Conservation (phyloP, 2,329 filamentous ascomycete species). For the Seiridium unicorne region DNA sequence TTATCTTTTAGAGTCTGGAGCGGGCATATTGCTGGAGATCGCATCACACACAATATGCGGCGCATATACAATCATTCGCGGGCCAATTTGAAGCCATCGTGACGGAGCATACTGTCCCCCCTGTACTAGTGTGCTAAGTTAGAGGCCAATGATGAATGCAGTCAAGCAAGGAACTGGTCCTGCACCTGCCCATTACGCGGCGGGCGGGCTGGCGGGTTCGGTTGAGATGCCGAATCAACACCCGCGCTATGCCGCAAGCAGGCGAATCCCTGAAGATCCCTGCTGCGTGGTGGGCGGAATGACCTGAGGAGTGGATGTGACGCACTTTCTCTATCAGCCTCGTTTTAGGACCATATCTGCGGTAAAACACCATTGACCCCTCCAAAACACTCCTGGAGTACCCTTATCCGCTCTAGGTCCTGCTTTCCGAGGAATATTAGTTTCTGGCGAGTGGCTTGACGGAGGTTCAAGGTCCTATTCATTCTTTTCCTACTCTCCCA, state of each 20-base stretch:
- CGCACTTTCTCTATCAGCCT: not conserved
- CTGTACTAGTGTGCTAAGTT: not conserved
- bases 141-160: not conserved
- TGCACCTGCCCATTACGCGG: not conserved
- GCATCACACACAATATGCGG: too few species aligned
- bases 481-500: not conserved
- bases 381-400: not conserved
- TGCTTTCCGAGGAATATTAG: not conserved
- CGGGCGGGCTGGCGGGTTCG: not conserved
- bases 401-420: not conserved
- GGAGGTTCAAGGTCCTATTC: not conserved
- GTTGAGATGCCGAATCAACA: not conserved
- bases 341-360: not conserved
- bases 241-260: not conserved
- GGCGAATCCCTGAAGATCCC: not conserved
- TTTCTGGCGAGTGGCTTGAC: not conserved
- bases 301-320: constrained; percentile 1
- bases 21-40: too few species aligned
- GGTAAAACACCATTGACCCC: not conserved
- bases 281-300: not conserved
- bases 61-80: not conserved
- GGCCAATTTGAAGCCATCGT: not conserved
- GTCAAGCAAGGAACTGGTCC: not conserved
- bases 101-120: not conserved
- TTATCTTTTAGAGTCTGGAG: too few species aligned